phyloP scores from a whole-genome alignment of 108 stramenopile genomes.

The Cylindrotheca fusiformis region DNA sequence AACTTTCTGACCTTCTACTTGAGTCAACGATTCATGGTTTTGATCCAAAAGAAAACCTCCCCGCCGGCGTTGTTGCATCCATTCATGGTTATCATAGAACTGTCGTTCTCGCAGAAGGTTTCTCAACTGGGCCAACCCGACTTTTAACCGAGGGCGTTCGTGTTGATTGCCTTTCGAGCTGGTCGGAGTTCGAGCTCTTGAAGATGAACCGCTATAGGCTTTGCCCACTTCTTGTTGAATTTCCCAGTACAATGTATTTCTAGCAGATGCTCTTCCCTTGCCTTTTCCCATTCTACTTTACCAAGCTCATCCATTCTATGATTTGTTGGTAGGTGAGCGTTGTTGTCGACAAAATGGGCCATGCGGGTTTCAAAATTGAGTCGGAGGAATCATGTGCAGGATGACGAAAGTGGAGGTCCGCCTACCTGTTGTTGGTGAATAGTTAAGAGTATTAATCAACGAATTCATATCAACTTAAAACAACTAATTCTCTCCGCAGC shows the following conservation, averaged over 20 bases:
- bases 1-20: not conserved
- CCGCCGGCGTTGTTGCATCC: slow-evolving; percentile 17
- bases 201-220: too few species aligned
- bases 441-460: too few species aligned
- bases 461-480: too few species aligned
- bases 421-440: too few species aligned
- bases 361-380: too few species aligned
- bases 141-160: slow-evolving; percentile 1
- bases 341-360: too few species aligned
- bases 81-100: slow-evolving; percentile 11
- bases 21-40: slow-evolving; percentile 15
- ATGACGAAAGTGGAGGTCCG: too few species aligned
- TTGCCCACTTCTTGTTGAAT: not conserved
- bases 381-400: too few species aligned
- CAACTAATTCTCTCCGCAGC: too few species aligned
- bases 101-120: slow-evolving; percentile 17
- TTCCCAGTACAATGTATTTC: not conserved
- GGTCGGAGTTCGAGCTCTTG: not conserved
- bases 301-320: too few species aligned
- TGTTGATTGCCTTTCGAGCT: not conserved
- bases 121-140: slow-evolving; percentile 3
- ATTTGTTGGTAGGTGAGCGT: too few species aligned
- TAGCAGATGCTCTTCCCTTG: not conserved
- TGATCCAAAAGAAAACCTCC: slow-evolving; percentile 18
- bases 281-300: not conserved